These are phyloP conservation scores for Nicotiana rustica DNA, from an alignment of 305 asterid genomes.

Conservation along the genomic window DNA sequence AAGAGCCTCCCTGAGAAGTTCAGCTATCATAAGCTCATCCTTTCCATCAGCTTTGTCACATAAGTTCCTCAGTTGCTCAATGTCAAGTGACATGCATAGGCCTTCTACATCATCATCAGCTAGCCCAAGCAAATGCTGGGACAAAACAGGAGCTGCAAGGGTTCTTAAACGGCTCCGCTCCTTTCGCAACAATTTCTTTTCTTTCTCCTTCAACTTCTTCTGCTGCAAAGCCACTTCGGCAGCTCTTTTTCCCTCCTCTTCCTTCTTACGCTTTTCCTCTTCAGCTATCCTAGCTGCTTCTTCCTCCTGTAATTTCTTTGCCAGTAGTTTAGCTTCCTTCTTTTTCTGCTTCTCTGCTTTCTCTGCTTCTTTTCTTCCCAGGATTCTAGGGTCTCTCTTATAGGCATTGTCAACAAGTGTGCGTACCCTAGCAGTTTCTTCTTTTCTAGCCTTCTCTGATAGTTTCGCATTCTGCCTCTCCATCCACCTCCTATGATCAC, in stretches of 20 bases:
- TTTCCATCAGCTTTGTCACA: slow-evolving; percentile 72
- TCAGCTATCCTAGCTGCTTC: slow-evolving; percentile 77
- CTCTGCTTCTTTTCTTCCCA: slow-evolving; percentile 79
- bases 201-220: slow-evolving; percentile 82
- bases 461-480: slow-evolving; percentile 95
- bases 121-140: slow-evolving; percentile 63
- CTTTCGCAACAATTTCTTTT: slow-evolving; percentile 85
- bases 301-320: slow-evolving; percentile 89
- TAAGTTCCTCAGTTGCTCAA: slow-evolving; percentile 70
- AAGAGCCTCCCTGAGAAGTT: slow-evolving; percentile 57
- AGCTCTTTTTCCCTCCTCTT: slow-evolving; percentile 77
- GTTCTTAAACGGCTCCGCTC: slow-evolving; percentile 84
- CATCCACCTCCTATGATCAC: slow-evolving; percentile 98
- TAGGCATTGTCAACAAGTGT: slow-evolving; percentile 93
- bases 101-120: slow-evolving; percentile 73
- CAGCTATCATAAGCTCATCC: slow-evolving; percentile 64
- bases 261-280: slow-evolving; percentile 82
- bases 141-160: slow-evolving; percentile 58
- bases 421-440: slow-evolving; percentile 78
- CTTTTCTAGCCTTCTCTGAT: slow-evolving; percentile 93
- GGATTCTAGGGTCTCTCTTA: slow-evolving; percentile 84
- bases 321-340: slow-evolving; percentile 85
- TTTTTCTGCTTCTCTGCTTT: slow-evolving; percentile 93
- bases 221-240: slow-evolving; percentile 88
- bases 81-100: slow-evolving; percentile 73